Base-by-base conservation (phyloP, 345 rosid species). In the Toxicodendron radicans region DNA sequence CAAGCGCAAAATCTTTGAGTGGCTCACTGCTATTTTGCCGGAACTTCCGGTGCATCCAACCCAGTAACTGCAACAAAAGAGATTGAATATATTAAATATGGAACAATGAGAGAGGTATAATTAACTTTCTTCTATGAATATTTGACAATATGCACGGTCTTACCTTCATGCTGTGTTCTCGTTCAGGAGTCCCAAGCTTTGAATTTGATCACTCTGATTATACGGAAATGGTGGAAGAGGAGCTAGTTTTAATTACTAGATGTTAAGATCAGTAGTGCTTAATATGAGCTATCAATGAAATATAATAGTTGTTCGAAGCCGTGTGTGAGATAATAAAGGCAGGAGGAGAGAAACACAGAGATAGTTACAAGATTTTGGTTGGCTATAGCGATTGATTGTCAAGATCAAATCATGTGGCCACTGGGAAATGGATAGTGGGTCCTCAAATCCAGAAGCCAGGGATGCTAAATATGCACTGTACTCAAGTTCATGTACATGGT, bases 41-140 rank as follows among this genome's bases (percentile, higher is more conserved):
- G 58, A 90, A 84, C 82, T 92, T 92, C 0, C 97, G 88, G 77
- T 92, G 94, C 97, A 92, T 90, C 97, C 97, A 92, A 71, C 89
- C 92, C 41, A 88, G 86, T 76, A 92, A 83, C 94, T 92, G 84
- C 88, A 81, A 63, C 74, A 73, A 73, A 73, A 58, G 53, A 69
- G 74, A 61, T 43, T 33, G 3, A 59, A 49, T 35, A 67, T 4
- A 62, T 56, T 51, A 58, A 52, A 11, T 23, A 8, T 59, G 35
- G 24, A 41, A 57, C 52, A 54, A 9, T 48, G 52, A 8, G 8
- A 48, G 46, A 66, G 27, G 33, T 4, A 20, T 49, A 5, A 0
- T 24, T 8, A 13, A 23, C 5, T 33, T 49, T 64, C 66, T 23
- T 12, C 62, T 21, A 20, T 14, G 66, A 35, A 71, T 12, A 62